Evolutionary conservation across 1,284 basidiomycete genomes (phyloP).

Genomic region (Ustilago esculenta): DNA sequence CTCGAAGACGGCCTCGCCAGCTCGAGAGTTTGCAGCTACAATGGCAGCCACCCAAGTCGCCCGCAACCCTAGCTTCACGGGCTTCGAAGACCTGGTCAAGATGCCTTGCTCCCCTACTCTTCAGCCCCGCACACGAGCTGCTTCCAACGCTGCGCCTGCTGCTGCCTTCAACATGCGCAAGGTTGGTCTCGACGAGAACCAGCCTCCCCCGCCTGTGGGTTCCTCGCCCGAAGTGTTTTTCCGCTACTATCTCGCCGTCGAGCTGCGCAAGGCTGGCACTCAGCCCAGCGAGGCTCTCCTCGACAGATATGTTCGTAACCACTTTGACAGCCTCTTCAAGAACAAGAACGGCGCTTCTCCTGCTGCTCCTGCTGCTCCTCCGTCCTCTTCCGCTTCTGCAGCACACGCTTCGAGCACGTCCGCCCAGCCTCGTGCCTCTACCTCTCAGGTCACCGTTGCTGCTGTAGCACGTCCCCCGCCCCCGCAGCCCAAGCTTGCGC

Average conservation of each 20-base stretch:
- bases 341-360: conserved; percentile 16
- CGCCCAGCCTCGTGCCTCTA: conserved; percentile 13
- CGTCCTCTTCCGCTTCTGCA: conserved; percentile 3
- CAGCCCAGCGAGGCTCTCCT: conserved; percentile 55
- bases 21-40: conserved; percentile 27
- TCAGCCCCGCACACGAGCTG: conserved; percentile 27
- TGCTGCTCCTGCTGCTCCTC: background rate
- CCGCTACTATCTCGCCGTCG: conserved; percentile 61
- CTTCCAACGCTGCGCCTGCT: conserved; percentile 10
- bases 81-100: conserved; percentile 52
- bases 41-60: conserved; percentile 52
- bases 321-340: conserved; percentile 58
- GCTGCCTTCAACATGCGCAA: conserved; percentile 46
- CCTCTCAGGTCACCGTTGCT: conserved; percentile 36
- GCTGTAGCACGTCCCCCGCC: conserved; percentile 26
- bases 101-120: conserved; percentile 41
- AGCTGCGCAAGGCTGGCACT: conserved; percentile 59
- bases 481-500: conserved; percentile 18
- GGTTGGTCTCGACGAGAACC: conserved; percentile 51
- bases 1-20: conserved; percentile 38
- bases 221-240: conserved; percentile 54
- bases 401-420: background rate
- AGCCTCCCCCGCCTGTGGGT: conserved; percentile 50
- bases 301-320: conserved; percentile 60
- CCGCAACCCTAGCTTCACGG: conserved; percentile 42